Percentiles rank a stretch among this genome's conserved stretches.
These are phyloP conservation scores for Pelargonium fulgidum DNA, from an alignment of 441 rosid species.

Conservation along the genomic window DNA sequence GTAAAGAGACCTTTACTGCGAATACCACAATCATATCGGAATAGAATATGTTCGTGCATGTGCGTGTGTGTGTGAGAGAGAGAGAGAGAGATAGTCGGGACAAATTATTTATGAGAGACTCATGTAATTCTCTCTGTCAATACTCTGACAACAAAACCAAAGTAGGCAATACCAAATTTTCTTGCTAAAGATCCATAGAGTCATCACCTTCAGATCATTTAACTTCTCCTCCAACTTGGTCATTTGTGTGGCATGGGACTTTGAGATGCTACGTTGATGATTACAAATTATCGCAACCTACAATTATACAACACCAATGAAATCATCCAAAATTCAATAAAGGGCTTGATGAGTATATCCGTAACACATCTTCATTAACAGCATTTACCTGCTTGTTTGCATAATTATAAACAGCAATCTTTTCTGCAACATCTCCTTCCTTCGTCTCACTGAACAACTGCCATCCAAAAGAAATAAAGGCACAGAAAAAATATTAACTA, in stretches of 20 bases:
- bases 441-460: constrained; percentile 80
- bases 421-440: constrained; percentile 81
- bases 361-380: neutral
- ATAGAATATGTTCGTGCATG: too few relatives aligned
- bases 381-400: constrained; percentile 85
- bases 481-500: neutral
- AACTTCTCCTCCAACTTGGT: constrained; percentile 74
- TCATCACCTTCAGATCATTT: constrained; percentile 64
- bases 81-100: too few relatives aligned
- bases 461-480: constrained; percentile 12
- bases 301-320: constrained; percentile 16
- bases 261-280: constrained; percentile 93
- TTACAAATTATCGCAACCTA: constrained; percentile 99
- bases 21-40: neutral
- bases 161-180: too few relatives aligned
- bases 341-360: neutral
- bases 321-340: neutral
- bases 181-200: too few relatives aligned
- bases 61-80: too few relatives aligned
- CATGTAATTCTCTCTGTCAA: too few relatives aligned
- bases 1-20: neutral
- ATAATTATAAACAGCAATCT: constrained; percentile 66
- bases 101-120: too few relatives aligned
- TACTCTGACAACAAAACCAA: neutral
- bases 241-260: constrained; percentile 85